These are phyloP conservation scores for Labyrinthula sp. DNA, from an alignment of 352 stramenopile genomes.

Conservation along the genomic window DNA sequence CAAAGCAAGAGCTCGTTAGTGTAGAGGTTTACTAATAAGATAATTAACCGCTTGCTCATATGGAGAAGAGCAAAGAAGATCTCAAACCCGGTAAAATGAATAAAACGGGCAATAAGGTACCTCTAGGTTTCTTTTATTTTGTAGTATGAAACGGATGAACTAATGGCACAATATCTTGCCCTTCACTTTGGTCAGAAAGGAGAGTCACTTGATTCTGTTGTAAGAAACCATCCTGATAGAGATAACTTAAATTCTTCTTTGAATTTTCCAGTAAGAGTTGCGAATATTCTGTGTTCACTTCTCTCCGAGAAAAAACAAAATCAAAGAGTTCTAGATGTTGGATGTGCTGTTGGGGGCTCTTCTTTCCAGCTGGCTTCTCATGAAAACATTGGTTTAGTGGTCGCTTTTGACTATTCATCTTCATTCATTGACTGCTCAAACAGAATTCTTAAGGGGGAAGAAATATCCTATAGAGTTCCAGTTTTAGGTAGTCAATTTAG, in stretches of 20 bases:
- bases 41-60: too few relatives aligned
- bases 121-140: too few relatives aligned
- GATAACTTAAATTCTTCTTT: background rate
- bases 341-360: slow-evolving; percentile 26
- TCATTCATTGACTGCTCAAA: slow-evolving; percentile 35
- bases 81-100: too few relatives aligned
- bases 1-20: too few relatives aligned
- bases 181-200: slow-evolving; percentile 16
- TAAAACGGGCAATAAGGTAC: too few relatives aligned
- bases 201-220: background rate
- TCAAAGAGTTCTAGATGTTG: slow-evolving; percentile 20
- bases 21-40: too few relatives aligned
- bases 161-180: slow-evolving; percentile 21
- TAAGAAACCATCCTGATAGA: background rate
- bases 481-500: slow-evolving; percentile 2
- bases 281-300: slow-evolving; percentile 11
- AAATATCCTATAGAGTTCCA: background rate
- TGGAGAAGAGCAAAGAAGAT: too few relatives aligned
- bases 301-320: too few relatives aligned
- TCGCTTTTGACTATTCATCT: slow-evolving; percentile 26
- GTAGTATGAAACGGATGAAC: slow-evolving; percentile 12
- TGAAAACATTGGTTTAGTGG: slow-evolving; percentile 17
- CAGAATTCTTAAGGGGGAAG: slow-evolving; percentile 12
- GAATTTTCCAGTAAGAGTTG: slow-evolving; percentile 12
- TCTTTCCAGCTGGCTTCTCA: slow-evolving; percentile 19